Conservation (phyloP, 768 basidiomycete species). For the Coprinopsis sp. region DNA sequence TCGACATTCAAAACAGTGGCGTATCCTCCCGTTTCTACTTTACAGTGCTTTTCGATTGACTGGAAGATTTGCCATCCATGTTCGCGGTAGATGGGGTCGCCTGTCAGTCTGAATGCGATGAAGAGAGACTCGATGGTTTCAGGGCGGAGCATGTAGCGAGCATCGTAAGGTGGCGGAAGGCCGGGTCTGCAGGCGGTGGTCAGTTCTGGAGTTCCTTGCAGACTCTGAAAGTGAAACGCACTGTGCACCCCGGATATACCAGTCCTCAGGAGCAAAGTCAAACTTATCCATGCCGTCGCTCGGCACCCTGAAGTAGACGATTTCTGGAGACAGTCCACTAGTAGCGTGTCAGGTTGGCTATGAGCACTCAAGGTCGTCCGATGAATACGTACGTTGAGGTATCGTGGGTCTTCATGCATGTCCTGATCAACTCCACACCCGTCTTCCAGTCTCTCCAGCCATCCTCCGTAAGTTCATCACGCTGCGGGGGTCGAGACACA, state of each 20-base stretch:
- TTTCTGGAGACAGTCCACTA: slow-evolving; percentile 88
- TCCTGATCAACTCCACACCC: slow-evolving; percentile 78
- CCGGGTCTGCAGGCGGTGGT: slow-evolving; percentile 18
- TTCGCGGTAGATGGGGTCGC: slow-evolving; percentile 73
- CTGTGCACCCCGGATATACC: slow-evolving; percentile 86
- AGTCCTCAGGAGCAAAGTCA: slow-evolving; percentile 49
- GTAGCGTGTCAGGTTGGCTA: slow-evolving; percentile 16
- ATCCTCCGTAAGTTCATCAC: slow-evolving; percentile 49
- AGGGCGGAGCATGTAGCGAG: slow-evolving; percentile 88
- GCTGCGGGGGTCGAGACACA: slow-evolving; percentile 64
- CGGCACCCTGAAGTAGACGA: slow-evolving; percentile 72
- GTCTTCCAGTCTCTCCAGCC: slow-evolving; percentile 80
- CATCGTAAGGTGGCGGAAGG: slow-evolving; percentile 60
- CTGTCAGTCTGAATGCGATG: slow-evolving; percentile 85
- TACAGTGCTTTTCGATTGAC: slow-evolving; percentile 82
- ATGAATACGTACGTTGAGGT: slow-evolving; percentile 64
- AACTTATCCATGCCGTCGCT: slow-evolving; percentile 45
- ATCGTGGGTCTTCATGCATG: slow-evolving; percentile 81
- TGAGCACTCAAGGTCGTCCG: not conserved
- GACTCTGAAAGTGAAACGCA: slow-evolving; percentile 23
- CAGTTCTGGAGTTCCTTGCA: not conserved
- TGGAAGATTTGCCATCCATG: slow-evolving; percentile 90
- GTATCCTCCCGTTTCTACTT: slow-evolving; percentile 76
- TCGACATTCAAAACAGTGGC: slow-evolving; percentile 86
- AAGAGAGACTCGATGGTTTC: slow-evolving; percentile 95